phyloP scores from a whole-genome alignment of 148 eudicot species.

The Suaeda aralocaspica region DNA sequence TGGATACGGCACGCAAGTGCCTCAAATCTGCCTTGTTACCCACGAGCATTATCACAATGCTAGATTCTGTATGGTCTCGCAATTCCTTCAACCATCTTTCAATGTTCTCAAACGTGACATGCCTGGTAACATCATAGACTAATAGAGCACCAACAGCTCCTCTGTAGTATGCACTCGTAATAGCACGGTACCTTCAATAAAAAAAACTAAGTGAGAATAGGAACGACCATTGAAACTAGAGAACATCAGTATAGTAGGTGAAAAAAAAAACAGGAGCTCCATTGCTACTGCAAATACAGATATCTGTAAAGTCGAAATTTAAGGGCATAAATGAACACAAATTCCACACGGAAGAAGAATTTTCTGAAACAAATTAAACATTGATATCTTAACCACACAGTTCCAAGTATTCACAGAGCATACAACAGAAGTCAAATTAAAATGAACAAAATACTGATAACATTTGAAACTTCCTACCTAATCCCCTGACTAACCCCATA shows the following conservation, averaged over 20 bases:
- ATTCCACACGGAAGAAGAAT: no score
- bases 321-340: background rate
- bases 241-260: background rate
- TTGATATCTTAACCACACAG: no score
- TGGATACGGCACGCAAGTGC: constrained; percentile 46
- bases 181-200: constrained; percentile 44
- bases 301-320: background rate
- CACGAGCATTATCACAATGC: constrained; percentile 48
- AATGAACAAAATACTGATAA: no score
- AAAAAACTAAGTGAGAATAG: background rate
- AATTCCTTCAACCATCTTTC: constrained; percentile 56
- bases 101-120: constrained; percentile 41
- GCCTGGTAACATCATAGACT: constrained; percentile 47
- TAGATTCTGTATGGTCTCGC: constrained; percentile 42
- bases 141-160: constrained; percentile 53
- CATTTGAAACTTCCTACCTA: no score
- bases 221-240: background rate
- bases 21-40: constrained; percentile 50
- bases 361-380: no score
- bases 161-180: constrained; percentile 54
- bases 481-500: no score
- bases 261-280: background rate
- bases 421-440: no score
- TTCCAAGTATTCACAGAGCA: no score
- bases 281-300: background rate